Base-by-base conservation (phyloP, 2,329 filamentous ascomycete species). In the Scopulariopsis brevicaulis region DNA sequence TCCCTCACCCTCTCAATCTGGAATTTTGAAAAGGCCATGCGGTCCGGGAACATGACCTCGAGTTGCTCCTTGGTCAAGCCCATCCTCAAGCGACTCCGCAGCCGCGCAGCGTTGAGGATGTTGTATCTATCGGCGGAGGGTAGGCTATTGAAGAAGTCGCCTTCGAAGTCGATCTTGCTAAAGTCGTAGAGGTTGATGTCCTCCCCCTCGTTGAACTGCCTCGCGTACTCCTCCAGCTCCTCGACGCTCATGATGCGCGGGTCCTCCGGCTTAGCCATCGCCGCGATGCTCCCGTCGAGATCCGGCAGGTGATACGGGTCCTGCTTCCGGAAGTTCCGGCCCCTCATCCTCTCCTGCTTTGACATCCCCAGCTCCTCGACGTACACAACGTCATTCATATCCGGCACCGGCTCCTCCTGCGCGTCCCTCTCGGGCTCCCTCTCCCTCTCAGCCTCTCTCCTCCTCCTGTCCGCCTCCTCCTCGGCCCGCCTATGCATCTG, bases 161-260 rank as follows among this genome's bases (percentile, higher is more conserved):
- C 90, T 63, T 97, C 89, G 66, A 97, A 99, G 68, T 99, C 94
- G 65, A 99, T 99, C 72, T 97, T 97, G 67, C 89, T 95, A 68
- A 99, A 99, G 72, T 97, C 93, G 71, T 97, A 97, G 5, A 92
- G 72, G 63, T 86, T 86, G 64, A 97, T 87, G 68, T 97, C 93
- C 71, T 97, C 91, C 58, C 94, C 94, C 60, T 84, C 84, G 65
- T 96, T 84, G 66, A 97, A 97, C 62, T 97, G 92, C 56, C 86
- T 80, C 3, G 95, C 93, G 68, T 99, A 99, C 63, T 93, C 87
- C 71, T 97, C 90, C 59, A 99, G 74, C 68, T 99, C 93, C 66
- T 96, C 90, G 25, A 95, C 82, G 57, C 88, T 95, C 94, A 99
- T 97, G 65, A 99, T 93, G 18, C 95, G 82, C 3, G 93, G 93